Base-by-base conservation (phyloP, 768 basidiomycete species). In the Tylopilus rubrobrunneus region DNA sequence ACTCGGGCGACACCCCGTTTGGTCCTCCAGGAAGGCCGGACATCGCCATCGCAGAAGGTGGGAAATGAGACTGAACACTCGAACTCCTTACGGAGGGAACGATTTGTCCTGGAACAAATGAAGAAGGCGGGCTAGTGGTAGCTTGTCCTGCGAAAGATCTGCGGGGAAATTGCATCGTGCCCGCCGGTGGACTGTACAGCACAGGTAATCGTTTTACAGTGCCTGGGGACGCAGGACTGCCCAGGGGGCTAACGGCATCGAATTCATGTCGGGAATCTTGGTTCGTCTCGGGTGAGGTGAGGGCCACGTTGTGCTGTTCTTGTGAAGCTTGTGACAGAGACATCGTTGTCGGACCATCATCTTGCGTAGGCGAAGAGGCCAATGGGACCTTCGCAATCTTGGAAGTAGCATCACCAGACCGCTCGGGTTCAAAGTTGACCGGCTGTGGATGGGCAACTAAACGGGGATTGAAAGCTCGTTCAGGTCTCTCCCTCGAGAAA, bases 1-100 rank as follows among this genome's bases (percentile, higher is more conserved):
- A 39, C 10, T 61, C 52, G n/a, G 64, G 56, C 15, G 64, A 59
- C 15, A 59, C 25, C 12, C 60, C 43, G 17, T 49, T 47, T 9
- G 67, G 66, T 48, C 56, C 48, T 34, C 45, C 51, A 29, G 66
- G 40, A 55, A 46, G 62, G 15, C 62, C 67, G 45, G 48, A 66
- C 52, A 43, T 64, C 58, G 54, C 58, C 12, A 39, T 44, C 47
- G 48, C 53, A 59, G 52, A 61, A 65, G 42, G 69, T 36, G 56
- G 67, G 53, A 56, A 63, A 43, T 48, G 66, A 44, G 50, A 53
- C 62, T 48, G 66, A 59, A 54, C 70, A 44, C 74, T 73, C 9
- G 70, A 61, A 61, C 71, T 74, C 56, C 79, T 70, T 14, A 65
- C 43, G 31, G 76, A 73, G n/a, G 74, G 70, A 21, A 74, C 56